Evolutionary conservation across 768 basidiomycete genomes (phyloP).

Genomic region (Suillus weaverae): DNA sequence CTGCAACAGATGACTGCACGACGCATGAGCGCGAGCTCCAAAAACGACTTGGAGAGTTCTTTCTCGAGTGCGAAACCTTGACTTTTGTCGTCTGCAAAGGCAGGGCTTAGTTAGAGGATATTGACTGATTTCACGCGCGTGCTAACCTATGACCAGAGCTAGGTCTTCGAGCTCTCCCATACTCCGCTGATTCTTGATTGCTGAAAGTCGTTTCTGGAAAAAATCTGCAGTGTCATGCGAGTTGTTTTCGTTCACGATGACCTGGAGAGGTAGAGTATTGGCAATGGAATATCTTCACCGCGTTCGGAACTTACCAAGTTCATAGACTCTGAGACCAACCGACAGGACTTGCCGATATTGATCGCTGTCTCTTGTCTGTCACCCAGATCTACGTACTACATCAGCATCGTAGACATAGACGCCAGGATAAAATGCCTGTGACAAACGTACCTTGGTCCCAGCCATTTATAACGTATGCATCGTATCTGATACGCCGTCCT

Average conservation of each 20-base stretch:
- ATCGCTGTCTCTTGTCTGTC: constrained; percentile 98
- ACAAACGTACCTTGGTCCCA: constrained; percentile 77
- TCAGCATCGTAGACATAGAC: constrained; percentile 7
- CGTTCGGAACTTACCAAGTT: constrained; percentile 62
- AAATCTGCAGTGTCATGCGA: constrained; percentile 82
- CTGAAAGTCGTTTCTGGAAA: constrained; percentile 81
- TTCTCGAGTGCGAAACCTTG: constrained; percentile 92
- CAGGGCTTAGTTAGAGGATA: background rate
- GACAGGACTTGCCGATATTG: constrained; percentile 97
- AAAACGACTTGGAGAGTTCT: constrained; percentile 82
- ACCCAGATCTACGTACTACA: constrained; percentile 78
- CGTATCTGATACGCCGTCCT: constrained; percentile 97
- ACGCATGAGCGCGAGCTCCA: constrained; percentile 96
- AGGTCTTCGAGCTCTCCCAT: constrained; percentile 93
- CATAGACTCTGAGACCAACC: constrained; percentile 97
- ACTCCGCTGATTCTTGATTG: constrained; percentile 90
- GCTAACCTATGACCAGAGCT: constrained; percentile 86
- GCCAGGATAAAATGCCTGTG: background rate
- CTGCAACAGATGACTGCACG: constrained; percentile 77
- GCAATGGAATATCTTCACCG: background rate
- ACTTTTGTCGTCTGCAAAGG: constrained; percentile 83
- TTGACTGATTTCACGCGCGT: constrained; percentile 14
- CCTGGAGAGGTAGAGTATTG: constrained; percentile 44
- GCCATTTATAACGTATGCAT: constrained; percentile 98
- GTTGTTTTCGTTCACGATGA: constrained; percentile 91